Evolutionary conservation across 1,284 basidiomycete species (phyloP), one percentile per base, ranked within the genome.

Genomic region (Irpex rosettiformis): DNA sequence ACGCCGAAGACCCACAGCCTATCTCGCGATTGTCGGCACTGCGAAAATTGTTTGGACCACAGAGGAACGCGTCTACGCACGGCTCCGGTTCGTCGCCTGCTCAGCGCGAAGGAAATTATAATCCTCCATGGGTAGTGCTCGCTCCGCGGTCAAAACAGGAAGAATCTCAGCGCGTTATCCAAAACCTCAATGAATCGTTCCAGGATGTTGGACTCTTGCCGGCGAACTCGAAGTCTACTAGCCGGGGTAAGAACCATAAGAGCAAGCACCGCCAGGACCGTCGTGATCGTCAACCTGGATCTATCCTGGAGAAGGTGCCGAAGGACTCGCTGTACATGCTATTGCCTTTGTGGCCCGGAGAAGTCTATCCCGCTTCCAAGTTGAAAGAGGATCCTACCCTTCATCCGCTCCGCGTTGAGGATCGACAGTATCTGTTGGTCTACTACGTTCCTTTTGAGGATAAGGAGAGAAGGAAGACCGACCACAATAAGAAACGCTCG

Each of bases 301-400:
- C 66, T 52, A 79, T 89, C 60, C 84, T 91, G 61, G 79, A 81
- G 52, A 76, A 81, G 45, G 78, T 91, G 25, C 86, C 87, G 0
- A 72, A 81, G 3, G 86, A 91, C 21, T 81, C 81, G 25, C 73
- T 91, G 48, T 90, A 87, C 70, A 91, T 92, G 90, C 77, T 92
- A 21, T 75, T 92, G n/a, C 89, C 89, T 3, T 77, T 92, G 37
- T 92, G 89, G 89, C 84, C 87, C 8, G 81, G 84, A n/a, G 85
- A 88, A 64, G 88, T 82, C 0, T 89, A 89, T 66, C 63, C 65
- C n/a, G 18, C 57, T 22, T 43, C 48, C 27, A 61, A 66, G 29
- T 53, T 55, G 3, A 56, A 59, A 58, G 71, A 73, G 13, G 75
- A 74, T 54, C 65, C 68, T 16, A 58, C 72, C 5, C 74, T 78